Conservation (phyloP, 495 filamentous ascomycete genomes). For the Neurospora sublineolata region DNA sequence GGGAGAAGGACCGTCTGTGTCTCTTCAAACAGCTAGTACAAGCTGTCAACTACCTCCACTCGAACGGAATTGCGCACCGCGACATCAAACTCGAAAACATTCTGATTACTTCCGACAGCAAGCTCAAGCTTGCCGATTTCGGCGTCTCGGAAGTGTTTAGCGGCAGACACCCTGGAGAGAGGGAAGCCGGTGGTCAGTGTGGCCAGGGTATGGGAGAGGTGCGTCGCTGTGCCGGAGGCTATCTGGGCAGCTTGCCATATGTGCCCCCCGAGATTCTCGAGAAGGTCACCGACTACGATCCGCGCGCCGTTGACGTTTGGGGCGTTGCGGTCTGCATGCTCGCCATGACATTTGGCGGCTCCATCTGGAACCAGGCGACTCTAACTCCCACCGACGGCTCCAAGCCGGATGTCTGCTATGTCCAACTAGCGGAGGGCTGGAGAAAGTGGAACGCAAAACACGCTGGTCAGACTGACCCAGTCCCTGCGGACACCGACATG, state of each 20-base stretch:
- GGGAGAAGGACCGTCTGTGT: conserved; percentile 57
- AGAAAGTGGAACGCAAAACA: conserved; percentile 44
- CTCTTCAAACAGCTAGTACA: conserved; percentile 72
- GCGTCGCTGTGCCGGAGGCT: conserved; percentile 54
- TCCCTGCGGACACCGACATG: conserved; percentile 37
- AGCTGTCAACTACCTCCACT: conserved; percentile 58
- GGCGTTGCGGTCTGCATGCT: conserved; percentile 64
- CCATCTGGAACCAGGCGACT: conserved; percentile 50
- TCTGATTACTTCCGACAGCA: conserved; percentile 53
- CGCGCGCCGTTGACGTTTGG: conserved; percentile 67
- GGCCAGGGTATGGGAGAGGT: conserved; percentile 54
- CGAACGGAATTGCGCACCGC: conserved; percentile 64
- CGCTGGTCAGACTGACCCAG: conserved; percentile 30
- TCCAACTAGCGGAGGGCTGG: conserved; percentile 51
- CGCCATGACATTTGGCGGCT: conserved; percentile 51
- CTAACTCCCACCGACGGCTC: background rate
- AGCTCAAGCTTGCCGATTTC: conserved; percentile 74
- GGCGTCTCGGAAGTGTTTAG: conserved; percentile 67
- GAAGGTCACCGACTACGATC: conserved; percentile 58
- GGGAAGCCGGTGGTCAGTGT: conserved; percentile 51
- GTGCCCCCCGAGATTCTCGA: conserved; percentile 65
- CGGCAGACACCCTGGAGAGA: conserved; percentile 59
- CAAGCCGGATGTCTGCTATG: conserved; percentile 35
- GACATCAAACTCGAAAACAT: conserved; percentile 77
- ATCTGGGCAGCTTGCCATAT: conserved; percentile 67